Evolutionary conservation across 495 filamentous ascomycete genomes (phyloP), one percentile per base, ranked within the genome.

Genomic region (Trichodelitschia bisporula): DNA sequence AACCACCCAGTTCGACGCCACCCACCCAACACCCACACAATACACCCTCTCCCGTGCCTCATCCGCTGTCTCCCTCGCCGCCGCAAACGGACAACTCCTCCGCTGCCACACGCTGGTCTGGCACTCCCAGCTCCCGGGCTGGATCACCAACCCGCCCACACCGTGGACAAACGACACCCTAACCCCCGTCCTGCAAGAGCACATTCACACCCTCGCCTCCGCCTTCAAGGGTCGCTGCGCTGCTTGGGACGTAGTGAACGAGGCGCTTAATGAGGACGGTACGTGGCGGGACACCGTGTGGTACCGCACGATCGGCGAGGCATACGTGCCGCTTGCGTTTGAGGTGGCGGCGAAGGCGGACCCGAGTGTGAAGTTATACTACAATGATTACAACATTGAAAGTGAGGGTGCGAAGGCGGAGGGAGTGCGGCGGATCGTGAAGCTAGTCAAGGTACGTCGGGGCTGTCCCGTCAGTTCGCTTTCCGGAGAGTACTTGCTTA

Each of bases 191-290:
- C 56, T 75, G 28, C 40, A 69, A 45, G 64, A 61, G 41, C 69
- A 72, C 53, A 57, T 67, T 40, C 55, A 47, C 2, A 62, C 56
- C 10, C 47, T 70, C 32, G 57, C 68, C 35, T 47, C 44, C 15
- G 59, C 59, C 13, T 75, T 61, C 41, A 64, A 60, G 49, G 68
- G 67, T 40, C 65, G 69, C 54, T 58, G 71, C 42, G 54, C 56
- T 33, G 57, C 49, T 31, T 75, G 62, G 57, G 70, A 77, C 41
- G 72, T 78, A 0, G 57, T 73, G n/a, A 72, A 74, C 52, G 65
- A 72, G 44, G 63, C 64, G 40, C 61, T 74, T 52, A 61, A 64
- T 48, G 67, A 74, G 39, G 54, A 62, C 35, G 72, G 68, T 18
- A 54, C 55, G 12, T 53, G 67, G 30, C 59, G 65, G 31, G 41